phyloP scores from a whole-genome alignment of 1,284 basidiomycete species.

The Somion occarium region DNA sequence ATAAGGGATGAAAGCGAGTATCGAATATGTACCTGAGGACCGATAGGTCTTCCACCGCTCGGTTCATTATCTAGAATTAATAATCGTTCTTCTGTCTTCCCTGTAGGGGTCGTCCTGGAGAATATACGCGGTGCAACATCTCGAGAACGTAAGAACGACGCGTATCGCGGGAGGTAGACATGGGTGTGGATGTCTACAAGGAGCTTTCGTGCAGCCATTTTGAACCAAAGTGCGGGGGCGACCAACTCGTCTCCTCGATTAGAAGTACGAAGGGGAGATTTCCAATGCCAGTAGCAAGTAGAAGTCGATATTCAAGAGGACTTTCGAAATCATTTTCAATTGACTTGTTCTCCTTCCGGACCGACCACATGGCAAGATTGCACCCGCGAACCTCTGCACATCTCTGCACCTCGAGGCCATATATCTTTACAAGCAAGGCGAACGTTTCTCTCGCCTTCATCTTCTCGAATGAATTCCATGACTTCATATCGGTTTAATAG shows the following conservation, averaged over 20 bases:
- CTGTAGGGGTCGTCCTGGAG: conserved; percentile 34
- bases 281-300: too few relatives aligned
- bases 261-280: too few relatives aligned
- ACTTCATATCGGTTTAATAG: too few relatives aligned
- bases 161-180: conserved; percentile 75
- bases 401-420: too few relatives aligned
- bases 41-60: conserved; percentile 65
- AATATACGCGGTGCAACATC: conserved; percentile 64
- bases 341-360: too few relatives aligned
- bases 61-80: conserved; percentile 76
- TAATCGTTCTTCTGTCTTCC: conserved; percentile 58
- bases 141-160: conserved; percentile 56
- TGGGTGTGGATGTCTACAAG: conserved; percentile 81
- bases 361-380: too few relatives aligned
- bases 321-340: too few relatives aligned
- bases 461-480: too few relatives aligned
- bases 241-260: background rate
- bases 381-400: too few relatives aligned
- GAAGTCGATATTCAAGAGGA: too few relatives aligned
- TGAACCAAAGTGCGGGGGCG: background rate
- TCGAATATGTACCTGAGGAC: conserved; percentile 41
- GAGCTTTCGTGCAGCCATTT: conserved; percentile 29
- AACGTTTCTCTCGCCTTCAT: too few relatives aligned
- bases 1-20: background rate
- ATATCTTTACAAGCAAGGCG: too few relatives aligned